Percentiles rank a stretch among this genome's conserved stretches.
phyloP scores from a whole-genome alignment of 345 rosid species.

The Raphanus raphanistrum region DNA sequence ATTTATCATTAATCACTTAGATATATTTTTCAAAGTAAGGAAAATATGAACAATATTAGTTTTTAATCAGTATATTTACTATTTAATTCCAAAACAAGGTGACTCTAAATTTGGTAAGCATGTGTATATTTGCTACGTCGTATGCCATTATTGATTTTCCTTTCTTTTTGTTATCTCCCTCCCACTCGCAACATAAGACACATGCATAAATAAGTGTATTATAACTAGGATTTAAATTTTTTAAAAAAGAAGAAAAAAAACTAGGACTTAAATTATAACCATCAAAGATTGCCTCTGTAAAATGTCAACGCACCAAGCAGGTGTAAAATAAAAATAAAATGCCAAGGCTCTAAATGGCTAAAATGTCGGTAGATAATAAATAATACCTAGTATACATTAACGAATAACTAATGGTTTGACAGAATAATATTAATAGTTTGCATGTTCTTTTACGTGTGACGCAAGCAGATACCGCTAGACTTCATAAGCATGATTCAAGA shows the following conservation, averaged over 20 bases:
- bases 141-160: not conserved
- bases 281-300: not conserved
- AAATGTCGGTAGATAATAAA: not conserved
- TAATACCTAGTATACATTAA: not conserved
- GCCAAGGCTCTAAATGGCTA: not conserved
- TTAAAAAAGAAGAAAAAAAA: no score
- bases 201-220: constrained; percentile 4
- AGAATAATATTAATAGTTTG: not conserved
- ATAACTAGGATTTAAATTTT: not conserved
- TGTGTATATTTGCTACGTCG: constrained; percentile 10
- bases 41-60: not conserved
- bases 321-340: not conserved
- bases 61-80: not conserved
- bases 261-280: not conserved
- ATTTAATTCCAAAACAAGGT: not conserved
- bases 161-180: not conserved
- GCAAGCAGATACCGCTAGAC: constrained; percentile 54
- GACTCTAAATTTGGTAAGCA: not conserved
- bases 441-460: not conserved
- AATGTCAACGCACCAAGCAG: not conserved
- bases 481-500: constrained; percentile 48
- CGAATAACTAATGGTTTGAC: not conserved
- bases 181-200: not conserved
- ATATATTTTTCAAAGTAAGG: not conserved
- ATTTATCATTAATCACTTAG: not conserved